Conservation (phyloP, 208 protist species). For the Novymonas esmeraldas region DNA sequence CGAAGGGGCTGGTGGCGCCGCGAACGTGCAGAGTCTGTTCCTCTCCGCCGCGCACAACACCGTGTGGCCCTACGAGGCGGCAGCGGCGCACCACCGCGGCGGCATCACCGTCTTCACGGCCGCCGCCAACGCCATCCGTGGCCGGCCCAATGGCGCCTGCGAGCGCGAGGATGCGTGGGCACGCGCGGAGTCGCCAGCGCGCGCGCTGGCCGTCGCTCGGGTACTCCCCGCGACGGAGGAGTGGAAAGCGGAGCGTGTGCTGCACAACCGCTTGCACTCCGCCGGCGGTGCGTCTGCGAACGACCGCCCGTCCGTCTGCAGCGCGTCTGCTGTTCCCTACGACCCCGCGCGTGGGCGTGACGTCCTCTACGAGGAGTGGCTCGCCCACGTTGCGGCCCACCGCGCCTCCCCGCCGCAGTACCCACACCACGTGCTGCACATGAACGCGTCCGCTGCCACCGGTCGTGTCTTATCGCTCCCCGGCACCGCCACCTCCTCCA, state of each 20-base stretch:
- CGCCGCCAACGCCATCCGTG: constrained; percentile 23
- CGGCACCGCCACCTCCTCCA: not conserved
- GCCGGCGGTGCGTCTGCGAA: not conserved
- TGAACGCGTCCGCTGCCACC: not conserved
- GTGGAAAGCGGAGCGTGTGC: constrained; percentile 13
- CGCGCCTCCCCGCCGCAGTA: constrained; percentile 35
- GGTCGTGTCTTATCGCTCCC: no score
- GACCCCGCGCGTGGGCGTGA: not conserved
- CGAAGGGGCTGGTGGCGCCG: not conserved
- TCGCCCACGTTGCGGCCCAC: constrained; percentile 18
- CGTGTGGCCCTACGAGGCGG: constrained; percentile 21
- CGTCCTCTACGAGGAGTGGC: constrained; percentile 30
- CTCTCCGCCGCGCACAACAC: constrained; percentile 26
- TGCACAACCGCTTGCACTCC: constrained; percentile 4
- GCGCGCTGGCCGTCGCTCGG: not conserved
- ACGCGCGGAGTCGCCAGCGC: not conserved
- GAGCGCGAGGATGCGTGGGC: constrained; percentile 9
- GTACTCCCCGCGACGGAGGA: constrained; percentile 4
- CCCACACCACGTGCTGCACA: constrained; percentile 38
- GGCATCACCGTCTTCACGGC: constrained; percentile 19
- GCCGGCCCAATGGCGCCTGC: constrained; percentile 16
- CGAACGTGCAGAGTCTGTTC: constrained; percentile 26
- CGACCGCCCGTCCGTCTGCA: not conserved
- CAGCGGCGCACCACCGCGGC: not conserved
- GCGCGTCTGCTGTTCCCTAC: not conserved